Conservation (phyloP, 2,329 filamentous ascomycete species). For the Trichoderma hamatum region DNA sequence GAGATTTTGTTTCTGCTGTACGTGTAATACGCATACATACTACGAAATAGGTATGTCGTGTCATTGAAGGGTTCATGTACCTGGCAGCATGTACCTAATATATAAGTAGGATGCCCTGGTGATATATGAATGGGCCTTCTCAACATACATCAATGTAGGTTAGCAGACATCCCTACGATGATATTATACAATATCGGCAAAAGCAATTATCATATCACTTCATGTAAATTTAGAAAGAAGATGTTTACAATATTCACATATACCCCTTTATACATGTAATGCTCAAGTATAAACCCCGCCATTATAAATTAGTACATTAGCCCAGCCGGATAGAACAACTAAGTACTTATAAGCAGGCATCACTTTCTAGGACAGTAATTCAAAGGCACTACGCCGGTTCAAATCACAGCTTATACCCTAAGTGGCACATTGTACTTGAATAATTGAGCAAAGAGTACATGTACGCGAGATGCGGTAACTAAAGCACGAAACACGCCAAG, state of each 20-base stretch:
- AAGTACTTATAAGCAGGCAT: not conserved
- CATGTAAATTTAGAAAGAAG: not conserved
- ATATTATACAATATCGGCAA: not conserved
- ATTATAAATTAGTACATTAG: not conserved
- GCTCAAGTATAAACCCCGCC: not conserved
- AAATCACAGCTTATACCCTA: not conserved
- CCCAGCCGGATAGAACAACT: not conserved
- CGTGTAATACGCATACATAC: not conserved
- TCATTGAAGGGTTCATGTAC: not conserved
- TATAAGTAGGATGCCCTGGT: not conserved
- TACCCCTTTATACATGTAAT: not conserved
- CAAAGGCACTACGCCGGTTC: not conserved
- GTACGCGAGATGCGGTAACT: not conserved
- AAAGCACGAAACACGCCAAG: not conserved
- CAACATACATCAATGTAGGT: not conserved
- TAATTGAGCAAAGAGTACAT: not conserved
- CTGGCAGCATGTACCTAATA: not conserved
- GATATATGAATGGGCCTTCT: not conserved
- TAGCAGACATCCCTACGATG: not conserved
- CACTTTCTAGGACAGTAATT: no score
- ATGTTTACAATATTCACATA: no score
- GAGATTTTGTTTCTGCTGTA: not conserved
- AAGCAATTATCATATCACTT: not conserved
- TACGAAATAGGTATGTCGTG: not conserved
- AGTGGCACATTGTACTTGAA: not conserved